Percentiles rank a stretch among this genome's conserved stretches.
phyloP scores from a whole-genome alignment of 176 grass and related monocot species.

The Saccharum officinarum region DNA sequence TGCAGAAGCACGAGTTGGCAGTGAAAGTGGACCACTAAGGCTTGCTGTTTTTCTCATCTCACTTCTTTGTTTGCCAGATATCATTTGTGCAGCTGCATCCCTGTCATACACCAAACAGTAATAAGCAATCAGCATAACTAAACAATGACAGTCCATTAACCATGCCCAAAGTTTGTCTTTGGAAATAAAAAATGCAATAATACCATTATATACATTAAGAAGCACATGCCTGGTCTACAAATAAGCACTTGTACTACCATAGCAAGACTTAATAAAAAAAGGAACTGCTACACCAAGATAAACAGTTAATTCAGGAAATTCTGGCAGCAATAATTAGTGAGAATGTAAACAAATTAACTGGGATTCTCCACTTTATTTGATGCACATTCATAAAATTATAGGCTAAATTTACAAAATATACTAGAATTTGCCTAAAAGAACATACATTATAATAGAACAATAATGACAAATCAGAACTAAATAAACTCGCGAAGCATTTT shows the following conservation, averaged over 20 bases:
- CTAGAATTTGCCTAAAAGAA: not conserved
- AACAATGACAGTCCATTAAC: not conserved
- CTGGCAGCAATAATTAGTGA: not conserved
- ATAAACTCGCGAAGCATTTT: not conserved
- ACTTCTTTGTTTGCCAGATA: constrained; percentile 67
- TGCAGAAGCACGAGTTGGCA: constrained; percentile 98
- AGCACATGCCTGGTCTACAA: not conserved
- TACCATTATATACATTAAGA: not conserved
- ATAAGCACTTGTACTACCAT: not conserved
- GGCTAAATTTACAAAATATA: not conserved
- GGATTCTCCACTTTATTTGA: not conserved
- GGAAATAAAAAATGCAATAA: constrained; percentile 5
- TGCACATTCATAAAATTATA: not conserved
- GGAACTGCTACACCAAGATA: not conserved
- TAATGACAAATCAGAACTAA: constrained; percentile 7
- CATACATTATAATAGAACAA: not conserved
- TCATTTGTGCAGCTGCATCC: constrained; percentile 51
- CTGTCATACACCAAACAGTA: constrained; percentile 44
- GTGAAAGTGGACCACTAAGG: constrained; percentile 91
- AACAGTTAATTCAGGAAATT: not conserved
- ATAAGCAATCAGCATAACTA: not conserved
- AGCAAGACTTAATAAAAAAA: constrained; percentile 1
- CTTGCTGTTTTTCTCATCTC: constrained; percentile 69
- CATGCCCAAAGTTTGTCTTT: not conserved
- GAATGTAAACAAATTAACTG: not conserved